Conservation (phyloP, 805 yeast genomes). For the Kodamaea neixiangensis region DNA sequence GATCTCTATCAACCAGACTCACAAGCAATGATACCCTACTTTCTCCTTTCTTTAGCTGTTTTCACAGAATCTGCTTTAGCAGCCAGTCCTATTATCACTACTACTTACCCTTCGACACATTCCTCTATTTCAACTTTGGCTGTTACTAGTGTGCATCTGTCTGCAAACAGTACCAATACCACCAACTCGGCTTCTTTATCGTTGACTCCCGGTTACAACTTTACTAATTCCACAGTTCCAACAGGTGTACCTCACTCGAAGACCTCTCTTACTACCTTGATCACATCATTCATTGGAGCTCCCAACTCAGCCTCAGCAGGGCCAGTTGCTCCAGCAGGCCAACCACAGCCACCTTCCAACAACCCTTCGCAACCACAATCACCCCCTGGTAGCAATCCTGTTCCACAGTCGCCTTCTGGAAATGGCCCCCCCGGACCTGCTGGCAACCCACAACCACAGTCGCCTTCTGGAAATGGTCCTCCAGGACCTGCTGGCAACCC, state of each 20-base stretch:
- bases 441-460: too few species aligned
- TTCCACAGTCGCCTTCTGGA: too few species aligned
- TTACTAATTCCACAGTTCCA: background rate
- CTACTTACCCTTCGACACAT: background rate
- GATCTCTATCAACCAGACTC: background rate
- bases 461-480: too few species aligned
- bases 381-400: too few species aligned
- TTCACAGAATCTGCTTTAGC: background rate
- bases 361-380: background rate
- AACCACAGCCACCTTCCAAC: background rate
- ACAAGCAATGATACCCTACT: background rate
- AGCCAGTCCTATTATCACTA: background rate
- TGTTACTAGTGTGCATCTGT: background rate
- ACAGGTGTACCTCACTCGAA: background rate
- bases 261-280: background rate
- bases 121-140: background rate
- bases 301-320: background rate
- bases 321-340: background rate
- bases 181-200: background rate
- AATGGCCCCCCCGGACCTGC: too few species aligned
- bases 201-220: background rate
- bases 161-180: background rate
- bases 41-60: background rate
- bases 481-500: too few species aligned
- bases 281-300: background rate